A percentile compares a stretch with the other conserved stretches of the same genome.
Conservation (phyloP, 2,329 filamentous ascomycete species). For the Fusarium verticillioides region DNA sequence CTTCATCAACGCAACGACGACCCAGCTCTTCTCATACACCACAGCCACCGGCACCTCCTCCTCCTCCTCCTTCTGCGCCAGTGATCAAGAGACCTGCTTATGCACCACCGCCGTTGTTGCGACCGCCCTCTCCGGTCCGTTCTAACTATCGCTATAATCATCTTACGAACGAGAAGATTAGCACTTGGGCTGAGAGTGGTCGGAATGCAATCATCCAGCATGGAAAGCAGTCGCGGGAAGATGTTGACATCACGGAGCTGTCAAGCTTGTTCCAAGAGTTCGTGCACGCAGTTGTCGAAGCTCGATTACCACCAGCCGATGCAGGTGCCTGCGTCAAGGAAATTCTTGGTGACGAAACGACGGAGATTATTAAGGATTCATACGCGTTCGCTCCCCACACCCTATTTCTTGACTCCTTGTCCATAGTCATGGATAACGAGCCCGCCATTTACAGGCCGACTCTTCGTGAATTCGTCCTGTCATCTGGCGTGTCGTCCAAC, state of each 20-base stretch:
- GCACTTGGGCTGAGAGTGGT: conserved; percentile 74
- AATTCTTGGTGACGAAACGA: conserved; percentile 70
- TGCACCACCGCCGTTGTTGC: conserved; percentile 36
- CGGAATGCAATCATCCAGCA: conserved; percentile 74
- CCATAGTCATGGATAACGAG: conserved; percentile 80
- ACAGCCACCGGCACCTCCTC: neutral
- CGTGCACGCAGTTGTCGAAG: conserved; percentile 78
- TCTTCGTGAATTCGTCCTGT: conserved; percentile 75
- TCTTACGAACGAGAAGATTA: conserved; percentile 75
- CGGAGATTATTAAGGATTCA: conserved; percentile 61
- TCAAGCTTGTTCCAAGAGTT: conserved; percentile 86
- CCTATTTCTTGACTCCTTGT: conserved; percentile 85
- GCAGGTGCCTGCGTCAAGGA: conserved; percentile 79
- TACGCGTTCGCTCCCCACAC: conserved; percentile 70
- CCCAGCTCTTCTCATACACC: conserved; percentile 37
- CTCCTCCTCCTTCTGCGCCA: conserved; percentile 36
- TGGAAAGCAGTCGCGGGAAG: conserved; percentile 71
- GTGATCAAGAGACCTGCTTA: conserved; percentile 33
- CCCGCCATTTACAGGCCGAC: conserved; percentile 58
- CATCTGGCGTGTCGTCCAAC: conserved; percentile 76
- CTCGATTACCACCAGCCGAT: conserved; percentile 72
- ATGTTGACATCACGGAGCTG: conserved; percentile 75
- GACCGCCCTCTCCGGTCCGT: conserved; percentile 49
- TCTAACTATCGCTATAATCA: conserved; percentile 77
- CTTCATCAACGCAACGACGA: conserved; percentile 40